Evolutionary conservation across 2,329 filamentous ascomycete genomes (phyloP).

Genomic region (Nothomitra cinnamomea): DNA sequence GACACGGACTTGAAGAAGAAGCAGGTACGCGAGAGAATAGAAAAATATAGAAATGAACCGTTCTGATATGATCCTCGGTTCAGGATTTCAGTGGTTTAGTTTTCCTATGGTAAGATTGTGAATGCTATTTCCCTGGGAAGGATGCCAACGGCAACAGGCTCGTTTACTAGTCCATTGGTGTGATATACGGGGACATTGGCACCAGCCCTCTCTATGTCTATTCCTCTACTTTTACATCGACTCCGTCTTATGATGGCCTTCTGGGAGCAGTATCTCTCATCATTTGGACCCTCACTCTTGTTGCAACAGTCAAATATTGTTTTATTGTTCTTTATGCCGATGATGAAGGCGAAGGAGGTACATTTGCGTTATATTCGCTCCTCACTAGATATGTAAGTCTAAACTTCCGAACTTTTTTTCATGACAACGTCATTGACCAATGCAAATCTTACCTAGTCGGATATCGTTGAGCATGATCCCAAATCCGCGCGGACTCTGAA

Average conservation of each 20-base stretch:
- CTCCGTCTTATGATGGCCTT: slow-evolving; percentile 40
- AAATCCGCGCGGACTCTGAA: slow-evolving; percentile 36
- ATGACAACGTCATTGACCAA: no score
- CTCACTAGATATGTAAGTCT: slow-evolving; percentile 38
- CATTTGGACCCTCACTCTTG: slow-evolving; percentile 50
- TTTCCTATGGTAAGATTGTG: slow-evolving; percentile 2
- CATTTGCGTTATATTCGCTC: slow-evolving; percentile 49
- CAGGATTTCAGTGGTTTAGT: slow-evolving; percentile 2
- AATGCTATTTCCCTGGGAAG: not conserved
- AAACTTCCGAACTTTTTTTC: no score
- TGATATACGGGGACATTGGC: slow-evolving; percentile 55
- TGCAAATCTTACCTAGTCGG: slow-evolving; percentile 22
- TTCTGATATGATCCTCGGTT: not conserved
- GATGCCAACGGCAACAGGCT: slow-evolving; percentile 23
- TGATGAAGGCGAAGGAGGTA: slow-evolving; percentile 55
- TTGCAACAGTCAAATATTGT: slow-evolving; percentile 53
- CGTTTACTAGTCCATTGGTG: slow-evolving; percentile 46
- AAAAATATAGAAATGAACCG: no score
- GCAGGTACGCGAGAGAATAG: slow-evolving; percentile 1
- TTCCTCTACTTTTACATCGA: slow-evolving; percentile 45
- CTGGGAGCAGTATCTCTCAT: slow-evolving; percentile 50
- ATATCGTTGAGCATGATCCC: slow-evolving; percentile 43
- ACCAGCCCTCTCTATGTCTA: slow-evolving; percentile 52
- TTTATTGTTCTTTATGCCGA: slow-evolving; percentile 48
- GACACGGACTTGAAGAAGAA: not conserved